phyloP scores from a whole-genome alignment of 2,329 filamentous ascomycete species.

The Colletotrichum karsti region DNA sequence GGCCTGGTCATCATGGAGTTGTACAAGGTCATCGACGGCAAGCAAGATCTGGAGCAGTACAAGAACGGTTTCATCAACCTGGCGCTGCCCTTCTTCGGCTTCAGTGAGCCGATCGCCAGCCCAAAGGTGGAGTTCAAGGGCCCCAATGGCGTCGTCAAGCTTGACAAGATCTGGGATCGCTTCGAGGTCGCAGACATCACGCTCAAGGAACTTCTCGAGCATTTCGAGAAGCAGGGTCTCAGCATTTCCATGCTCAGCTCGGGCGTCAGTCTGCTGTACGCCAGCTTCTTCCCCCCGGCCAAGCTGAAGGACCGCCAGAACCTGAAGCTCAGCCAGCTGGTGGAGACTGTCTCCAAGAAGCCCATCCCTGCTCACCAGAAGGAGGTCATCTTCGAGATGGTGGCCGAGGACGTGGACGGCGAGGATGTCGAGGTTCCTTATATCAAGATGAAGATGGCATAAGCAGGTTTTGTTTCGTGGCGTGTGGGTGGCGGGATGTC shows the following conservation, averaged over 20 bases:
- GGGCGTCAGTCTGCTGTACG: slow-evolving; percentile 94
- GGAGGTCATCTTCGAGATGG: slow-evolving; percentile 96
- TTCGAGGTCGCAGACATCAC: slow-evolving; percentile 92
- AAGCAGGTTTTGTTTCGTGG: slow-evolving; percentile 9
- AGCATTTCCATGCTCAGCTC: slow-evolving; percentile 93
- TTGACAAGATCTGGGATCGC: slow-evolving; percentile 98
- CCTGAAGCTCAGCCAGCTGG: slow-evolving; percentile 87
- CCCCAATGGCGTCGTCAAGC: slow-evolving; percentile 78
- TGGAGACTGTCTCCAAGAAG: slow-evolving; percentile 92
- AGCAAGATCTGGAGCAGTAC: slow-evolving; percentile 97
- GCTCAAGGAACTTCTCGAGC: slow-evolving; percentile 81
- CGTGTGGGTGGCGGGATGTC: neutral
- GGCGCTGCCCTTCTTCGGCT: slow-evolving; percentile 96
- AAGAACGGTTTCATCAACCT: slow-evolving; percentile 99
- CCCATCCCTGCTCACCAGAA: slow-evolving; percentile 89
- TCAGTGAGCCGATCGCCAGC: slow-evolving; percentile 94
- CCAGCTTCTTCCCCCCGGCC: slow-evolving; percentile 84
- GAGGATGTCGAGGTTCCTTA: slow-evolving; percentile 98
- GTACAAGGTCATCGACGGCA: slow-evolving; percentile 96
- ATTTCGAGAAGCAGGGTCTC: slow-evolving; percentile 84
- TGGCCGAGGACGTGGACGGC: slow-evolving; percentile 85
- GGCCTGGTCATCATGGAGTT: slow-evolving; percentile 92
- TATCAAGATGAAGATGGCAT: slow-evolving; percentile 82
- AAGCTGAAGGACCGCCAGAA: slow-evolving; percentile 84
- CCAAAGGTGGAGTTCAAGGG: slow-evolving; percentile 92